Conservation (phyloP, 2,329 filamentous ascomycete genomes). For the Phialophora expanda region DNA sequence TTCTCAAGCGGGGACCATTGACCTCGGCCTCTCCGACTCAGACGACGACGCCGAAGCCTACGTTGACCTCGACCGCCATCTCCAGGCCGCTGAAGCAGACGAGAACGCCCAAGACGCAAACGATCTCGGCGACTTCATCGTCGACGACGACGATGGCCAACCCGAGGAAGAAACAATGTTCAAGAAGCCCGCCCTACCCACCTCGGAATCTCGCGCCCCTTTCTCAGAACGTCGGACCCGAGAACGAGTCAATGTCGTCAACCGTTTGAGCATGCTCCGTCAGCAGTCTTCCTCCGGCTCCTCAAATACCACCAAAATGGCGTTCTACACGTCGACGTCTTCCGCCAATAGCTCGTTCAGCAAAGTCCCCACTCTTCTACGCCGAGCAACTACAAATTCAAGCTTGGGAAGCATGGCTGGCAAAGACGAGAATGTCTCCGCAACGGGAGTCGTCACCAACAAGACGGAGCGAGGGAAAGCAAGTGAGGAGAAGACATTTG, state of each 20-base stretch:
- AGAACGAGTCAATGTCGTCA: slow-evolving; percentile 50
- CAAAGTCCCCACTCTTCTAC: slow-evolving; percentile 36
- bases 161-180: slow-evolving; percentile 39
- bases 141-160: slow-evolving; percentile 42
- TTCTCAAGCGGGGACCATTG: slow-evolving; percentile 43
- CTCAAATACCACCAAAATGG: slow-evolving; percentile 34
- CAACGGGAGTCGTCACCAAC: slow-evolving; percentile 38
- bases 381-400: slow-evolving; percentile 40
- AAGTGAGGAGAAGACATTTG: slow-evolving; percentile 38
- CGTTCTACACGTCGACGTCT: slow-evolving; percentile 34
- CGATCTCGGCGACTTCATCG: slow-evolving; percentile 39
- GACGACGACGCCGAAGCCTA: slow-evolving; percentile 47
- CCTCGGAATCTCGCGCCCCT: slow-evolving; percentile 35
- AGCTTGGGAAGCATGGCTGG: slow-evolving; percentile 32
- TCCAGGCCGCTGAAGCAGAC: slow-evolving; percentile 60
- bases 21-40: slow-evolving; percentile 59
- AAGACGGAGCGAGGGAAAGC: slow-evolving; percentile 38
- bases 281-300: slow-evolving; percentile 50
- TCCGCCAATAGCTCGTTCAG: slow-evolving; percentile 25
- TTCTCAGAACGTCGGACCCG: slow-evolving; percentile 43
- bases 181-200: slow-evolving; percentile 38
- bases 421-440: slow-evolving; percentile 36
- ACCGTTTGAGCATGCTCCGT: slow-evolving; percentile 52
- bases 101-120: slow-evolving; percentile 58
- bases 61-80: slow-evolving; percentile 52